Base-by-base conservation (phyloP, 208 protist genomes). In the Zelonia costaricensis region DNA sequence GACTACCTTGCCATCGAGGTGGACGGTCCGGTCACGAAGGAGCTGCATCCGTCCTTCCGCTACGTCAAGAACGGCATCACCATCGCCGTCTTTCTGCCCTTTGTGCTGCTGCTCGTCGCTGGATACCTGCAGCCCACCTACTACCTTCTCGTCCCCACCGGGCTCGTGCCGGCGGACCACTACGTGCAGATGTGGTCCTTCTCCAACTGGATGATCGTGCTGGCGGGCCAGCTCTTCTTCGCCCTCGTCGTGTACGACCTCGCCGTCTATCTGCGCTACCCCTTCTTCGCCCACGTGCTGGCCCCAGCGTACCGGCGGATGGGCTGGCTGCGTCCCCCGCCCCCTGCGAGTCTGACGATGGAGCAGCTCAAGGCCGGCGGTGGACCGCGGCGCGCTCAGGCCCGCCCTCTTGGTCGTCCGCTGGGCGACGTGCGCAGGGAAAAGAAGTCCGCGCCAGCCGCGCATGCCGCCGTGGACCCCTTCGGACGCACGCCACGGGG, bases 1-100 rank as follows among this genome's bases (percentile, higher is more conserved):
- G 87, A 93, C 47, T 86, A 77, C 45, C 69, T 93, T 12, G 84
- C 83, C 6, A 81, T 93, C 20, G 80, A 91, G 63, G 79, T 93
- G 0, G 87, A 93, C 56, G 81, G 80, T 44, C 68, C 76, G 5
- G 62, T 91, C 15, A 74, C 83, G 20, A 74, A 69, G 46, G 81
- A 88, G 68, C 71, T 93, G 18, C 78, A 86, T 53, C 68, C 79
- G 0, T 86, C 81, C 7, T 93, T 93, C 51, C 59, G 69, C n/a
- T 76, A 83, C 59, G 82, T 80, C 3, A 93, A 87, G 60, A 51
- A 76, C 36, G 57, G 56, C 25, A 76, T 84, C 31, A 89, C 87
- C 0, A 53, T 70, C 42, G 25, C 89, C 13, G 46, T 91, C 3
- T 74, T 76, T 39, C 48, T 51, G 0, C 87, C 87, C 1, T 67